Conservation (phyloP, 495 filamentous ascomycete species). For the Trichodelitschia bisporula region DNA sequence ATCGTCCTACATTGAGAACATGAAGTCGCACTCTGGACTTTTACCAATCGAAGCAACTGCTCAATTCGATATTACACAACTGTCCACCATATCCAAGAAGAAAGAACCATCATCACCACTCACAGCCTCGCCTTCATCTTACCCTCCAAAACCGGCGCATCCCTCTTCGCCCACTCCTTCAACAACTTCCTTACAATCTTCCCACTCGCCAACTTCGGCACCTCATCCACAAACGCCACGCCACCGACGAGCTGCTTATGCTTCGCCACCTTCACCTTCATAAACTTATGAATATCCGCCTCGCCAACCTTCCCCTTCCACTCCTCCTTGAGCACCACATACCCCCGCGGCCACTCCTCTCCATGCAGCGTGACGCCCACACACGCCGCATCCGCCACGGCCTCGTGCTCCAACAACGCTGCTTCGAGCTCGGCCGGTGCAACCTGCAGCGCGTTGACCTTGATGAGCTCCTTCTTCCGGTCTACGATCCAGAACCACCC, state of each 20-base stretch:
- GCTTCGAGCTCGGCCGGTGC: slow-evolving; percentile 25
- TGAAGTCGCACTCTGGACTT: too few relatives aligned
- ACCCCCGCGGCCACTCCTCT: slow-evolving; percentile 15
- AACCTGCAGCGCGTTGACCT: slow-evolving; percentile 23
- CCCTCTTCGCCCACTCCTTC: slow-evolving; percentile 15
- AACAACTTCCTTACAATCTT: slow-evolving; percentile 15
- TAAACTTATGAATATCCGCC: slow-evolving; percentile 10
- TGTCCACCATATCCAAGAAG: too few relatives aligned
- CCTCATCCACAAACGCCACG: slow-evolving; percentile 14
- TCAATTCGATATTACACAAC: too few relatives aligned
- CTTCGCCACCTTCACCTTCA: slow-evolving; percentile 14
- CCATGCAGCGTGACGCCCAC: slow-evolving; percentile 12
- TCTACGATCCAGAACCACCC: slow-evolving; percentile 19
- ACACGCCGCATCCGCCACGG: slow-evolving; percentile 21
- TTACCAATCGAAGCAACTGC: too few relatives aligned
- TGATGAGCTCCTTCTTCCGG: slow-evolving; percentile 20
- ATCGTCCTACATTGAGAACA: too few relatives aligned
- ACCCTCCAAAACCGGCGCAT: slow-evolving; percentile 7
- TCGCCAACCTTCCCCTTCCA: slow-evolving; percentile 9
- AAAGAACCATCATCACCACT: background rate
- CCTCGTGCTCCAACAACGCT: slow-evolving; percentile 17
- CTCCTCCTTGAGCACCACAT: slow-evolving; percentile 13
- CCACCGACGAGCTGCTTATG: slow-evolving; percentile 16
- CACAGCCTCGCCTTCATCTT: slow-evolving; percentile 8
- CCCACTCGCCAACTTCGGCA: slow-evolving; percentile 14